Evolutionary conservation across 2,329 filamentous ascomycete genomes (phyloP).

Genomic region (Tolypocladium endophyticum): DNA sequence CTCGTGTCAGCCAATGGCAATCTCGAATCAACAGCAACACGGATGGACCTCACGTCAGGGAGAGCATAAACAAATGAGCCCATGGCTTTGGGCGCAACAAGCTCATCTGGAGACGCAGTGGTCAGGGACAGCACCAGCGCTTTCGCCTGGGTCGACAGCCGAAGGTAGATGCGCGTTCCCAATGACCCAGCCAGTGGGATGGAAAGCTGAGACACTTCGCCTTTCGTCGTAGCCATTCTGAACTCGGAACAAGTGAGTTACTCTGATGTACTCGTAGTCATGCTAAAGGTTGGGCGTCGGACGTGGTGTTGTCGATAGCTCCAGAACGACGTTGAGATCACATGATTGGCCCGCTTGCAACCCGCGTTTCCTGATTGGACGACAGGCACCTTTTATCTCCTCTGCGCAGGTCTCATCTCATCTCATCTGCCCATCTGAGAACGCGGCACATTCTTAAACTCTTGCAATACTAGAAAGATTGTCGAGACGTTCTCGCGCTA

Average conservation of each 20-base stretch:
- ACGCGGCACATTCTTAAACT: not conserved
- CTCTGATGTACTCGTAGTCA: not conserved
- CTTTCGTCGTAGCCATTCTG: not conserved
- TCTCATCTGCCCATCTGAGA: not conserved
- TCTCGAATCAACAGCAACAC: not conserved
- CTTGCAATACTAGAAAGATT: not conserved
- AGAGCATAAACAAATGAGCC: slow-evolving; percentile 92
- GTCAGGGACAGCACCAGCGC: slow-evolving; percentile 51
- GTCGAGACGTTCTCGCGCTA: not conserved
- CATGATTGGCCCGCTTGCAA: slow-evolving; percentile 6
- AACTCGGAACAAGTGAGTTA: not conserved
- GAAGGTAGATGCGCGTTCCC: slow-evolving; percentile 51
- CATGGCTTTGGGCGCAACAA: slow-evolving; percentile 44
- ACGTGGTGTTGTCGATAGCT: not conserved
- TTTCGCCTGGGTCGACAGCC: slow-evolving; percentile 46
- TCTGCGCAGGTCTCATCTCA: not conserved
- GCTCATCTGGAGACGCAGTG: slow-evolving; percentile 43
- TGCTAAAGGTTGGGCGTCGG: not conserved
- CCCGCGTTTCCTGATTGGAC: slow-evolving; percentile 1
- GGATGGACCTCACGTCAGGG: slow-evolving; percentile 54
- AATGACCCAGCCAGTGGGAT: slow-evolving; percentile 49
- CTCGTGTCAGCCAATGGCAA: not conserved
- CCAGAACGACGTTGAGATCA: slow-evolving; percentile 1
- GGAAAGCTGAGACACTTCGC: slow-evolving; percentile 27
- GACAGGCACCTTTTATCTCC: not conserved